Conservation (phyloP, 2,329 filamentous ascomycete genomes). For the Clathrospora elynae region DNA sequence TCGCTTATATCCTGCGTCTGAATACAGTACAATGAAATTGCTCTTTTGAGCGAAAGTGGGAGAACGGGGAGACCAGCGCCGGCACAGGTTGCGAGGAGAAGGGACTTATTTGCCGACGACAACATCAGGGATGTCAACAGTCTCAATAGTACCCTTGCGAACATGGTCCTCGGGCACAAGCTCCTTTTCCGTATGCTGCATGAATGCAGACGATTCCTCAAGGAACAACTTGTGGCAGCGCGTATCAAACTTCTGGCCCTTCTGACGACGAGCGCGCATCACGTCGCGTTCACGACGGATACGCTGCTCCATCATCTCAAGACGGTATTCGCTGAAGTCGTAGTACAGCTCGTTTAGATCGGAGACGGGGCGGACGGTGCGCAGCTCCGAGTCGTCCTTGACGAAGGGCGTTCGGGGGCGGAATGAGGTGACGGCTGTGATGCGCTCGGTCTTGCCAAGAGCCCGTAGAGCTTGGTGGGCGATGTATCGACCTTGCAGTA, state of each 20-base stretch:
- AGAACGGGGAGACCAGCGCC: too few species aligned
- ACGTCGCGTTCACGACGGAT: conserved; percentile 51
- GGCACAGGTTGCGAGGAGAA: neutral
- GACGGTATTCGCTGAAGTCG: conserved; percentile 66
- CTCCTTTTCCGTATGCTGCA: conserved; percentile 44
- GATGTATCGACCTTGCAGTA: conserved; percentile 71
- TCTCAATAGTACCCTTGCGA: conserved; percentile 34
- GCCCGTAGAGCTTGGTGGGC: conserved; percentile 67
- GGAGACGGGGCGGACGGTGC: conserved; percentile 64
- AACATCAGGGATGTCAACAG: conserved; percentile 33
- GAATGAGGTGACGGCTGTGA: conserved; percentile 70
- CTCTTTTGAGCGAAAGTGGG: too few species aligned
- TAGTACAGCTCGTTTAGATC: conserved; percentile 63
- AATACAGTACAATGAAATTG: too few species aligned
- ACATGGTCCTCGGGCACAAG: conserved; percentile 40
- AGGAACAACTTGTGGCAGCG: conserved; percentile 45
- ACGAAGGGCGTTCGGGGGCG: conserved; percentile 61
- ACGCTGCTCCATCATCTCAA: conserved; percentile 66
- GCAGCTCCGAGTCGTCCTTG: conserved; percentile 65
- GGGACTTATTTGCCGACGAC: conserved; percentile 19
- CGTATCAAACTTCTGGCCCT: conserved; percentile 43
- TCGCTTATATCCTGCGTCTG: too few species aligned
- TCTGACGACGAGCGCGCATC: conserved; percentile 45
- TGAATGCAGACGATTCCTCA: conserved; percentile 38
- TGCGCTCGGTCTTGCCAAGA: conserved; percentile 64